Evolutionary conservation across 805 yeast species (phyloP).

Genomic region (Metschnikowia chrysomelidarum): DNA sequence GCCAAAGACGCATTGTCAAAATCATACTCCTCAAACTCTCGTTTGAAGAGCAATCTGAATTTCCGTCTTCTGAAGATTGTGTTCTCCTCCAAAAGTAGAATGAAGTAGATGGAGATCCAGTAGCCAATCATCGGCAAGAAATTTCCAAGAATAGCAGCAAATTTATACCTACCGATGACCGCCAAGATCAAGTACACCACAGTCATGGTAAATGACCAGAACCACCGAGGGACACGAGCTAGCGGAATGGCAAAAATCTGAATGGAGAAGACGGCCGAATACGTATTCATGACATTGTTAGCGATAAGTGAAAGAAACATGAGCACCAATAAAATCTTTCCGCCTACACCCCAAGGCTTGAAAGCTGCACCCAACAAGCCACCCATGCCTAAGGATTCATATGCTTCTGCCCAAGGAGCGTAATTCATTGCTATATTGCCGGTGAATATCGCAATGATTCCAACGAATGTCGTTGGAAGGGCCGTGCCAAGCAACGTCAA

Average conservation of each 20-base stretch:
- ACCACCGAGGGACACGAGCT: slow-evolving; percentile 15
- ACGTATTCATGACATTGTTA: slow-evolving; percentile 37
- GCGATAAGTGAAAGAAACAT: slow-evolving; percentile 33
- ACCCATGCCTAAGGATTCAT: slow-evolving; percentile 30
- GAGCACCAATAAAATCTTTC: slow-evolving; percentile 31
- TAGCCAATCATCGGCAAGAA: slow-evolving; percentile 19
- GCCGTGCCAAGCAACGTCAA: slow-evolving; percentile 29
- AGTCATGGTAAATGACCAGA: slow-evolving; percentile 15
- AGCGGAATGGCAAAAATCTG: slow-evolving; percentile 30
- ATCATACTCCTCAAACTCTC: slow-evolving; percentile 11
- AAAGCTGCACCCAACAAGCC: slow-evolving; percentile 32
- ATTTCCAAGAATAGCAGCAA: slow-evolving; percentile 14
- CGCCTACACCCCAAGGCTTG: slow-evolving; percentile 37
- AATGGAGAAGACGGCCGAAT: slow-evolving; percentile 34
- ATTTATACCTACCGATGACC: slow-evolving; percentile 13
- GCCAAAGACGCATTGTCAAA: slow-evolving; percentile 5
- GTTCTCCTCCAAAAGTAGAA: slow-evolving; percentile 17
- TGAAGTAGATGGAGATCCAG: slow-evolving; percentile 19
- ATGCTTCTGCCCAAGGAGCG: slow-evolving; percentile 33
- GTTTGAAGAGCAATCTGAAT: slow-evolving; percentile 7
- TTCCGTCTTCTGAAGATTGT: slow-evolving; percentile 9
- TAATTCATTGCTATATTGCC: slow-evolving; percentile 33
- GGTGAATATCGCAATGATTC: slow-evolving; percentile 28
- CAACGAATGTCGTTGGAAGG: slow-evolving; percentile 36
- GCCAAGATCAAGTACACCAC: slow-evolving; percentile 15